These are phyloP conservation scores for Hordeum marinum DNA, from an alignment of 176 grass and related monocot species.

Conservation along the genomic window DNA sequence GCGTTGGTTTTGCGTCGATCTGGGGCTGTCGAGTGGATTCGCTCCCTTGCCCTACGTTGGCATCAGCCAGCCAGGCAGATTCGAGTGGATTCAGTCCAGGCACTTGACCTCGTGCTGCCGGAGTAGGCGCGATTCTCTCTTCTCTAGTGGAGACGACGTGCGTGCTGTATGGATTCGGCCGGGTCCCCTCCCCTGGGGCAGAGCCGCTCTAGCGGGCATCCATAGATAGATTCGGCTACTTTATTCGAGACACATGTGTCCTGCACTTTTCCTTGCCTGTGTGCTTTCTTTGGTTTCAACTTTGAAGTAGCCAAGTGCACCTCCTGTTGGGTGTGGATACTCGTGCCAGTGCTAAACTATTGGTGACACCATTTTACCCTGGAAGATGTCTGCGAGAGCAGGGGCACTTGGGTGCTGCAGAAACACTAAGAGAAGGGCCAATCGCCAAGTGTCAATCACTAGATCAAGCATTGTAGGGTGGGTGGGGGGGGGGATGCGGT, in stretches of 20 bases:
- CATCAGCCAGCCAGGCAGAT: neutral
- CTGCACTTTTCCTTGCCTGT: no score
- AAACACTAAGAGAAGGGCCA: no score
- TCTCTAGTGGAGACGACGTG: neutral
- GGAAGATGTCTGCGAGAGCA: neutral
- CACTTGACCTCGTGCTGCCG: neutral
- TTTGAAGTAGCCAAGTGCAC: no score
- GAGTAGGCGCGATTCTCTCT: neutral
- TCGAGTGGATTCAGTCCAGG: neutral
- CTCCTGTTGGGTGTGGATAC: neutral
- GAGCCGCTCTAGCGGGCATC: neutral
- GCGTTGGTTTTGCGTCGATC: neutral
- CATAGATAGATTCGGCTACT: constrained; percentile 6
- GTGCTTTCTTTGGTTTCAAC: neutral
- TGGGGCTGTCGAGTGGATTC: neutral
- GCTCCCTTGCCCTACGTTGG: neutral
- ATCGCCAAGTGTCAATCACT: no score
- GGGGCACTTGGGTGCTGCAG: rapidly evolving
- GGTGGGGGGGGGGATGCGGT: no score
- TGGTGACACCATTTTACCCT: neutral
- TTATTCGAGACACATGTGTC: neutral
- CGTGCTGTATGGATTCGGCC: neutral
- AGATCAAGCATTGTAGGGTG: no score
- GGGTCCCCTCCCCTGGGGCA: neutral
- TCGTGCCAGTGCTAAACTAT: neutral